Percentiles rank a stretch among this genome's conserved stretches.
phyloP scores from a whole-genome alignment of 257 asterid species.

The Anisodus acutangulus region DNA sequence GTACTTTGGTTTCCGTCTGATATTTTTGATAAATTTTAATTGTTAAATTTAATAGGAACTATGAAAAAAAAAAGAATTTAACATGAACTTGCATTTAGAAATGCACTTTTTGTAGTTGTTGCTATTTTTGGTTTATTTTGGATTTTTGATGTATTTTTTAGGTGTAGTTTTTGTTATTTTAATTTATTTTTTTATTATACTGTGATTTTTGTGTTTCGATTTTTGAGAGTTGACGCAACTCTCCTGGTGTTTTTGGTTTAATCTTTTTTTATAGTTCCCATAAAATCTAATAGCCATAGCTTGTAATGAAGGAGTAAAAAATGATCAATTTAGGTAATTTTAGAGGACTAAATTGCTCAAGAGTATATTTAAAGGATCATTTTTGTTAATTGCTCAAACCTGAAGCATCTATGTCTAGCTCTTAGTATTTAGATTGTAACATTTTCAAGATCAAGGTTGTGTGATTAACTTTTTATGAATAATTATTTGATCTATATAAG shows the following conservation, averaged over 20 bases:
- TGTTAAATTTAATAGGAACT: too few species aligned
- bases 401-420: background rate
- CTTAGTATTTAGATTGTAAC: background rate
- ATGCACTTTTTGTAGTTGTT: too few species aligned
- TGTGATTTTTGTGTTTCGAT: background rate
- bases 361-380: background rate
- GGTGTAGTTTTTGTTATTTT: too few species aligned
- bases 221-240: background rate
- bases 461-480: background rate
- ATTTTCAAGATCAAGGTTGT: background rate
- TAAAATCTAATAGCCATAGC: background rate
- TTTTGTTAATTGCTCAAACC: too few species aligned
- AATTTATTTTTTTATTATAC: background rate
- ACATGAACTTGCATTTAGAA: too few species aligned
- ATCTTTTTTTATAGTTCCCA: background rate
- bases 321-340: background rate
- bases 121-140: too few species aligned
- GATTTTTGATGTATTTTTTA: too few species aligned
- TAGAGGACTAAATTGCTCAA: background rate
- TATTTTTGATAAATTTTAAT: background rate
- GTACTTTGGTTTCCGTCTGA: background rate
- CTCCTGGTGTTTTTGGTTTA: background rate
- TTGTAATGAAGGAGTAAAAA: background rate
- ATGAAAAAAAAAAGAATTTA: too few species aligned
- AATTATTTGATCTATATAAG: background rate